Percentiles rank a stretch among this genome's conserved stretches.
These are phyloP conservation scores for Hygrocybe coccinea DNA, from an alignment of 768 basidiomycete species.

Conservation along the genomic window DNA sequence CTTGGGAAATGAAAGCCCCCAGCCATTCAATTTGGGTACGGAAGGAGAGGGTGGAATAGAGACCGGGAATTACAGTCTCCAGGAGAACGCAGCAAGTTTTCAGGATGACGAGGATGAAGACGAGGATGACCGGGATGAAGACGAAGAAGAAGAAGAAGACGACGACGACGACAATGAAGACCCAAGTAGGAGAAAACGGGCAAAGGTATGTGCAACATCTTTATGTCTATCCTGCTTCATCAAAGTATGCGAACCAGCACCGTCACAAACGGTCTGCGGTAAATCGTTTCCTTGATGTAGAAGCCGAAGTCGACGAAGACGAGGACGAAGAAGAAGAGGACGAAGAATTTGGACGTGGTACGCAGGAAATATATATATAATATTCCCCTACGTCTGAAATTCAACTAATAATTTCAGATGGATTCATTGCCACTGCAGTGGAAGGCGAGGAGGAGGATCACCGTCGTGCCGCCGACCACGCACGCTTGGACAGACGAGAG, in stretches of 20 bases:
- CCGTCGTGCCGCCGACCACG: constrained; percentile 47
- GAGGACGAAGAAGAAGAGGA: constrained; percentile 93
- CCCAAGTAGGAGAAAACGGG: constrained; percentile 49
- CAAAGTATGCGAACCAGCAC: constrained; percentile 36
- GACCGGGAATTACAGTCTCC: constrained; percentile 9
- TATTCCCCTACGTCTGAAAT: background rate
- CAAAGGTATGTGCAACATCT: constrained; percentile 44
- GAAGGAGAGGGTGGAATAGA: background rate
- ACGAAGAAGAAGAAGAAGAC: constrained; percentile 53
- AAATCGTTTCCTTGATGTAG: constrained; percentile 89
- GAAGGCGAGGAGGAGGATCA: constrained; percentile 57
- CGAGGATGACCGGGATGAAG: constrained; percentile 40
- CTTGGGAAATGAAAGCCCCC: background rate
- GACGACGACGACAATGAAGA: constrained; percentile 55
- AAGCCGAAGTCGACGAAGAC: constrained; percentile 94
- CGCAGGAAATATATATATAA: constrained; percentile 9
- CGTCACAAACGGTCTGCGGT: constrained; percentile 61
- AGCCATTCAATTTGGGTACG: too few relatives aligned
- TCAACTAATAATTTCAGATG: constrained; percentile 39
- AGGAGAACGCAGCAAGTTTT: constrained; percentile 22
- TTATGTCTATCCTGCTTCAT: constrained; percentile 1
- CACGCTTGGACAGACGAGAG: constrained; percentile 61
- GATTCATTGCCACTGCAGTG: constrained; percentile 67
- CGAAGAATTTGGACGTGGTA: constrained; percentile 58
- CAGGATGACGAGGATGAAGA: constrained; percentile 32